Evolutionary conservation across 2,329 filamentous ascomycete genomes (phyloP).

Genomic region (Curvularia sp.): DNA sequence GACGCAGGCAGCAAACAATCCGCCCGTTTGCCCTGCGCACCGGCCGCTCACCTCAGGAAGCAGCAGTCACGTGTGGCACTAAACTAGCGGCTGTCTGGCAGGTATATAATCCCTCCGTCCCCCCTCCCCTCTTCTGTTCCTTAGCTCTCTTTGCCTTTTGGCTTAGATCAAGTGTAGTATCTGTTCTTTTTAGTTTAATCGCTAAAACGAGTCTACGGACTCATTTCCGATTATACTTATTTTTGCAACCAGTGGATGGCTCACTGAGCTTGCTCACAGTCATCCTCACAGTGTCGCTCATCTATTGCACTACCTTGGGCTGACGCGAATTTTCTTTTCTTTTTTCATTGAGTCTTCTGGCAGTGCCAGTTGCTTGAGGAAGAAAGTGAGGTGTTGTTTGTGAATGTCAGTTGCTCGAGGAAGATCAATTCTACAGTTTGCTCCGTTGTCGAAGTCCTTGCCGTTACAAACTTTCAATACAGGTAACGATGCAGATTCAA

Average conservation of each 20-base stretch:
- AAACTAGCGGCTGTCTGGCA: background rate
- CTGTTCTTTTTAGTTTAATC: slow-evolving; percentile 13
- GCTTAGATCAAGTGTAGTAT: slow-evolving; percentile 16
- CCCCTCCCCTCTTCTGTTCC: background rate
- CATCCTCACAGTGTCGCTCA: slow-evolving; percentile 8
- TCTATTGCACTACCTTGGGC: too few species aligned
- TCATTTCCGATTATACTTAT: slow-evolving; percentile 6
- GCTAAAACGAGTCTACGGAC: background rate
- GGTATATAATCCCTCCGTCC: background rate
- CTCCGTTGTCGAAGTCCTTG: too few species aligned
- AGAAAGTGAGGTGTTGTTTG: background rate
- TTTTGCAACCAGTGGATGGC: slow-evolving; percentile 2
- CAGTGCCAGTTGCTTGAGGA: background rate
- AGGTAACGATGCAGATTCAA: too few species aligned
- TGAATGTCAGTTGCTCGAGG: too few species aligned
- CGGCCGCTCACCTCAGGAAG: background rate
- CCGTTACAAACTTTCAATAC: too few species aligned
- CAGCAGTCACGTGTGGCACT: slow-evolving; percentile 1
- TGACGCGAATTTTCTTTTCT: too few species aligned
- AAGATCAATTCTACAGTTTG: too few species aligned
- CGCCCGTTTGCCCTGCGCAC: background rate
- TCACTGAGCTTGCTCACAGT: slow-evolving; percentile 9
- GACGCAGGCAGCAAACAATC: too few species aligned
- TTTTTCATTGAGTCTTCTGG: background rate
- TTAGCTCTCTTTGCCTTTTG: slow-evolving; percentile 14